These are phyloP conservation scores for Starmerella floricola DNA, from an alignment of 805 yeast species.

Conservation along the genomic window DNA sequence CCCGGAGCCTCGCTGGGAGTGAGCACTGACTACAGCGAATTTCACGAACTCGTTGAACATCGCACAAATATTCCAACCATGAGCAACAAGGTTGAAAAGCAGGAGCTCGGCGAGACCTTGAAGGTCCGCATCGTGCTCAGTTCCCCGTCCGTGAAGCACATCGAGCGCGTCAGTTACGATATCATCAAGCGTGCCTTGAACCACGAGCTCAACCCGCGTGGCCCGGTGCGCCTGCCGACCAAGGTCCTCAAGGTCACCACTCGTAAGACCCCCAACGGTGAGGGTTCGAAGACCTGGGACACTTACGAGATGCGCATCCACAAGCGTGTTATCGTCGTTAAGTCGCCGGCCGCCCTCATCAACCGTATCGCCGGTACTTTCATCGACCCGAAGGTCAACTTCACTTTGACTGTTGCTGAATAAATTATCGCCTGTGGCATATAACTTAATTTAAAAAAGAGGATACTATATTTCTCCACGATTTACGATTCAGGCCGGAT, in stretches of 20 bases:
- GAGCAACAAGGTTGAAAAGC: slow-evolving; percentile 55
- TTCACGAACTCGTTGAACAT: slow-evolving; percentile 7
- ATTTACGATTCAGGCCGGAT: no score
- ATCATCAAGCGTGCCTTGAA: slow-evolving; percentile 78
- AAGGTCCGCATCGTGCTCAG: slow-evolving; percentile 98
- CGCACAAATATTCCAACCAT: slow-evolving; percentile 20
- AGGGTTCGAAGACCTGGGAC: slow-evolving; percentile 99
- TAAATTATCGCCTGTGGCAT: slow-evolving; percentile 18
- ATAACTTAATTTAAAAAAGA: slow-evolving; percentile 13
- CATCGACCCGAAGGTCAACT: slow-evolving; percentile 99
- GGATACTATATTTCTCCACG: neutral
- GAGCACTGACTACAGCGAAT: slow-evolving; percentile 3
- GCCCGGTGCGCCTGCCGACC: slow-evolving; percentile 99
- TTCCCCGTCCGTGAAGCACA: slow-evolving; percentile 96
- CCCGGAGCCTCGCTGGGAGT: slow-evolving; percentile 4
- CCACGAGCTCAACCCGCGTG: slow-evolving; percentile 74
- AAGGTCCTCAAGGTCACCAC: slow-evolving; percentile 95
- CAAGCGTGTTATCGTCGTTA: slow-evolving; percentile 98
- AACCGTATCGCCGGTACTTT: slow-evolving; percentile 95
- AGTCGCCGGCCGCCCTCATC: slow-evolving; percentile 87
- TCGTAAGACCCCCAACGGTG: slow-evolving; percentile 99
- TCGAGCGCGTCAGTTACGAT: slow-evolving; percentile 89
- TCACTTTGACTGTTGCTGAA: slow-evolving; percentile 35
- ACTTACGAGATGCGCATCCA: slow-evolving; percentile 99
- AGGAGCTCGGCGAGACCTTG: slow-evolving; percentile 68